Percentiles rank a stretch among this genome's conserved stretches.
phyloP scores from a whole-genome alignment of 2,329 filamentous ascomycete species.

The Scleromitrula shiraiana region DNA sequence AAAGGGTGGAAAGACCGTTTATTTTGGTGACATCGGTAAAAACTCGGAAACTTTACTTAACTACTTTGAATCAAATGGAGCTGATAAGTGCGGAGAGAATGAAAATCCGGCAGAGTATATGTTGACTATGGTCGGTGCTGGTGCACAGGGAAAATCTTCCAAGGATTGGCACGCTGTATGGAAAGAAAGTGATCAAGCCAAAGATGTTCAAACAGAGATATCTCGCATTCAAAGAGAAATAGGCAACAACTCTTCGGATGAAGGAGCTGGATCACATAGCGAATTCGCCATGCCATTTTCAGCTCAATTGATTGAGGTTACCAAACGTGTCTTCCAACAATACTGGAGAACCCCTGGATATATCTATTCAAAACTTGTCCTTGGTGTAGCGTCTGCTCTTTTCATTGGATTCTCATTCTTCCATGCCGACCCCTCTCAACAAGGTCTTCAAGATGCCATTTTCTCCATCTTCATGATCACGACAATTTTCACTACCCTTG shows the following conservation, averaged over 20 bases:
- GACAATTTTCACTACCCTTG: constrained; percentile 59
- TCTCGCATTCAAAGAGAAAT: constrained; percentile 20
- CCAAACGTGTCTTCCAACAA: constrained; percentile 62
- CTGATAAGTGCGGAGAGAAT: constrained; percentile 53
- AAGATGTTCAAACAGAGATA: constrained; percentile 30
- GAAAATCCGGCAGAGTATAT: constrained; percentile 70
- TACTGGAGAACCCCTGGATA: constrained; percentile 73
- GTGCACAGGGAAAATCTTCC: constrained; percentile 50
- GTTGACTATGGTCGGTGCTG: constrained; percentile 46
- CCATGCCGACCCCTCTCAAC: constrained; percentile 49
- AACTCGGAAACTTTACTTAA: constrained; percentile 30
- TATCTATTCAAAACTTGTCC: constrained; percentile 60
- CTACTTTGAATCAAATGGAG: constrained; percentile 72
- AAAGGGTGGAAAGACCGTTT: constrained; percentile 69
- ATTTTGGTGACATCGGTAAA: constrained; percentile 70
- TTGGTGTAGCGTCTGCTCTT: constrained; percentile 41
- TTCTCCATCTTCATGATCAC: constrained; percentile 65
- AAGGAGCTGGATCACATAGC: constrained; percentile 39
- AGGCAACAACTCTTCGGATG: constrained; percentile 45
- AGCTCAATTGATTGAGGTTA: constrained; percentile 57
- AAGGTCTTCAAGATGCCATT: constrained; percentile 63
- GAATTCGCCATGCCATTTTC: constrained; percentile 74
- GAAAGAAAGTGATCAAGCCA: constrained; percentile 30
- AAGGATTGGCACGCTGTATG: constrained; percentile 45
- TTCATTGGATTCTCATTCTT: constrained; percentile 66